These are phyloP conservation scores for Cucurbita ficifolia DNA, from an alignment of 306 rosid species.

Conservation along the genomic window DNA sequence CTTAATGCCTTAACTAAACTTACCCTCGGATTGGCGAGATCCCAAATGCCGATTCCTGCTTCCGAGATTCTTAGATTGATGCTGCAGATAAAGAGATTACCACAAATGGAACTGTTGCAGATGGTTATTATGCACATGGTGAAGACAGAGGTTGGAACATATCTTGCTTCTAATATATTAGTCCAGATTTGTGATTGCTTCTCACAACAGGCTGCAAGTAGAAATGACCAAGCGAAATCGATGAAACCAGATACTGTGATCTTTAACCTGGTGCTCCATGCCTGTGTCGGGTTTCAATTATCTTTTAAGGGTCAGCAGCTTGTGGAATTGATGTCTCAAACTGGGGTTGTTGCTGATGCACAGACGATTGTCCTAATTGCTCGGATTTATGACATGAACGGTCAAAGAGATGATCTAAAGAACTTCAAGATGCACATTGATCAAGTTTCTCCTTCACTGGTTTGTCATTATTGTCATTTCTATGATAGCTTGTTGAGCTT, in stretches of 20 bases:
- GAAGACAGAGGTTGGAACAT: conserved; percentile 55
- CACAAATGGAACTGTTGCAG: conserved; percentile 35
- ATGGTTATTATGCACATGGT: conserved; percentile 48
- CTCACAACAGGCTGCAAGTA: conserved; percentile 18
- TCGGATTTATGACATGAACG: conserved; percentile 57
- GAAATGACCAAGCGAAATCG: conserved; percentile 14
- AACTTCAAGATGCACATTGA: conserved; percentile 39
- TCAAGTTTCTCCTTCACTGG: conserved; percentile 28
- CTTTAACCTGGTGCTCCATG: conserved; percentile 70
- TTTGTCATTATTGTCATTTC: conserved; percentile 40
- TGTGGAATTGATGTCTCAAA: conserved; percentile 44
- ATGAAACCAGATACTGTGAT: conserved; percentile 42
- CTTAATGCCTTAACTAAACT: conserved; percentile 41
- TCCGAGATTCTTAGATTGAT: conserved; percentile 41
- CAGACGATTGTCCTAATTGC: conserved; percentile 46
- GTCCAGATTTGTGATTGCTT: conserved; percentile 40
- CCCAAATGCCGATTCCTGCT: conserved; percentile 44
- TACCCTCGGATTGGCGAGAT: conserved; percentile 51
- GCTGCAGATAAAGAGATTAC: conserved; percentile 30
- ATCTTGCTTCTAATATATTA: conserved; percentile 50
- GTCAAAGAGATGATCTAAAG: conserved; percentile 60
- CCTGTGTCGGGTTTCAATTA: conserved; percentile 58
- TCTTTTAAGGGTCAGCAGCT: conserved; percentile 45
- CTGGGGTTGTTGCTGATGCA: conserved; percentile 52
- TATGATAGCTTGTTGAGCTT: conserved; percentile 74